Evolutionary conservation across 2,329 filamentous ascomycete species (phyloP), one percentile per base, ranked within the genome.

Genomic region (Talaromyces sp.): DNA sequence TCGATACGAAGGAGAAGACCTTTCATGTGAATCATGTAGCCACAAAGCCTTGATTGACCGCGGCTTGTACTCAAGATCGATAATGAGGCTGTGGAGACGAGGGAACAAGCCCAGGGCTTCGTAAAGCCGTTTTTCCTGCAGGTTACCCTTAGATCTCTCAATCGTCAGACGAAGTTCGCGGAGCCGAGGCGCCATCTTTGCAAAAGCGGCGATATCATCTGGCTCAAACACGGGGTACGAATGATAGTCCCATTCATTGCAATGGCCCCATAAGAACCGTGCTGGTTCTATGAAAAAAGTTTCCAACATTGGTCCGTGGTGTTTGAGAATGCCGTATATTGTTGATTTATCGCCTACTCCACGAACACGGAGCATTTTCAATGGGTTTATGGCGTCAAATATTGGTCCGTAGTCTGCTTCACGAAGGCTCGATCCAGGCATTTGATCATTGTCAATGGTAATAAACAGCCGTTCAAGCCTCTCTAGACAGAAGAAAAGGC

Each of bases 311-410:
- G 19, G 19, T 25, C 47, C 47, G 19, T 51, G 19, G 29, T 31
- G 19, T 51, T 29, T 27, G n/a, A 51, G 19, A 51, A 51, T 51
- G 47, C 47, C 25, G 47, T 25, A 49, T 49, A 49, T 49, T 31
- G 47, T 51, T 51, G 47, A 51, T 29, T 25, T 51, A 51, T 51
- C n/a, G 19, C 7, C 19, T 31, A 31, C 29, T 27, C 47, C 47
- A 45, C 47, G 47, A 51, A 51, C 7, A 51, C 47, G 47, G 47
- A 51, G 47, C 47, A 51, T 51, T 51, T 51, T 51, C 45, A 51
- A 51, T 27, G 19, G 19, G 19, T 51, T 51, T 51, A 25, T 25
- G 25, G 47, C 47, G 47, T 27, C 47, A 29, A 51, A 51, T 25
- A 51, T 51, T 11, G 47, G 27, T 27, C 13, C 11, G 17, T 59